Conservation (phyloP, 2,329 filamentous ascomycete species). For the Didymella exigua region DNA sequence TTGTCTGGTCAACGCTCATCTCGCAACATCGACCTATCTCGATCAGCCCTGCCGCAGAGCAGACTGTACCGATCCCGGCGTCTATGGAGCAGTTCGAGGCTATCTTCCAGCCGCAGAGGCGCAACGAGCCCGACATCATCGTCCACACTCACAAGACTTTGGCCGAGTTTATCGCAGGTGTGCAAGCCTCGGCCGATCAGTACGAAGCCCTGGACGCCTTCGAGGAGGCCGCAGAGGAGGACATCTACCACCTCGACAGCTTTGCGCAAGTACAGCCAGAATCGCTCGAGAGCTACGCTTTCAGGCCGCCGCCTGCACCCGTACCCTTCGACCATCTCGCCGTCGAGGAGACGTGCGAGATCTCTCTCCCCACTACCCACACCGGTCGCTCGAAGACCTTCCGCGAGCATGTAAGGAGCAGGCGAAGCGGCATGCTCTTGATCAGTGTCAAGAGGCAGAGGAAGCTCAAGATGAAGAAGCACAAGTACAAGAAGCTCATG, state of each 20-base stretch:
- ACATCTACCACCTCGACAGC: constrained; percentile 44
- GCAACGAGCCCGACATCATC: constrained; percentile 12
- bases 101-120: constrained; percentile 68
- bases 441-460: constrained; percentile 92
- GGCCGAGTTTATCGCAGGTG: constrained; percentile 46
- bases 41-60: constrained; percentile 60
- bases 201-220: constrained; percentile 16
- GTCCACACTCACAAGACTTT: constrained; percentile 44
- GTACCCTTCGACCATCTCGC: constrained; percentile 57
- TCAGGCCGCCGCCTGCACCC: constrained; percentile 82
- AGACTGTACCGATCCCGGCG: constrained; percentile 66
- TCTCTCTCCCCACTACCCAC: constrained; percentile 18
- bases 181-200: constrained; percentile 8
- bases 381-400: constrained; percentile 32
- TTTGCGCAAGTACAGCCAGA: constrained; percentile 30
- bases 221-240: constrained; percentile 29
- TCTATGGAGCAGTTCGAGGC: constrained; percentile 78
- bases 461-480: constrained; percentile 99
- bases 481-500: constrained; percentile 99
- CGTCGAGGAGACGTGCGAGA: constrained; percentile 23
- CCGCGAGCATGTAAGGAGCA: constrained; percentile 32
- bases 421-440: constrained; percentile 66
- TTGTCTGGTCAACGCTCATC: constrained; percentile 91
- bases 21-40: constrained; percentile 93
- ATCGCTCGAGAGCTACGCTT: constrained; percentile 56